Percentiles rank a stretch among this genome's conserved stretches.
These are phyloP conservation scores for Postia placenta DNA, from an alignment of 768 basidiomycete species.

Conservation along the genomic window DNA sequence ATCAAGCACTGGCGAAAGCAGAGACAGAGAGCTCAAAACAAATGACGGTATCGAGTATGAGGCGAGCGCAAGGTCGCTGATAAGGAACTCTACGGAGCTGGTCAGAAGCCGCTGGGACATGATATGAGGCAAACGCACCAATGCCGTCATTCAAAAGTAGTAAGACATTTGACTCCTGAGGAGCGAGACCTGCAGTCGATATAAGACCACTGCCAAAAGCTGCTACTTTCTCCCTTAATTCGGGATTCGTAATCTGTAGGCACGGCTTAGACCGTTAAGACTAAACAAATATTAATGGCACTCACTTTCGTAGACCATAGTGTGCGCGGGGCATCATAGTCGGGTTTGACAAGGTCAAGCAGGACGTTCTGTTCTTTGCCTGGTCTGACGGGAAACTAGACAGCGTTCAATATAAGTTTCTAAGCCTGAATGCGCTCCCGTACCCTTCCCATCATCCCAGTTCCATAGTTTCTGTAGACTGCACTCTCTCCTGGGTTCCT, in stretches of 20 bases:
- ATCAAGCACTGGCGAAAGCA: conserved; percentile 64
- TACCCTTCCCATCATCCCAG: conserved; percentile 77
- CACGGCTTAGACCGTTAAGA: too few relatives aligned
- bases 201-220: conserved; percentile 72
- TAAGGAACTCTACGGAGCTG: conserved; percentile 55
- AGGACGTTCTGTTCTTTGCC: conserved; percentile 65
- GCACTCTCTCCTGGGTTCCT: conserved; percentile 80
- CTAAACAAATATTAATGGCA: background rate
- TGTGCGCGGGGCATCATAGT: conserved; percentile 60
- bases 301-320: conserved; percentile 75
- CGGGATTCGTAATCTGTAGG: conserved; percentile 64
- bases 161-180: conserved; percentile 61
- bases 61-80: conserved; percentile 74
- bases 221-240: conserved; percentile 63
- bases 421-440: conserved; percentile 25
- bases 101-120: background rate
- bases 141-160: conserved; percentile 74
- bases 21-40: conserved; percentile 50
- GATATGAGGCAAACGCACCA: conserved; percentile 36
- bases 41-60: conserved; percentile 63
- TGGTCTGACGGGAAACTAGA: conserved; percentile 73
- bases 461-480: conserved; percentile 86
- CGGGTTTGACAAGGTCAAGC: conserved; percentile 60
- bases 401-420: conserved; percentile 1
- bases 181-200: conserved; percentile 45